Conservation (phyloP, 2,329 filamentous ascomycete genomes). For the Neofusicoccum cordaticola region DNA sequence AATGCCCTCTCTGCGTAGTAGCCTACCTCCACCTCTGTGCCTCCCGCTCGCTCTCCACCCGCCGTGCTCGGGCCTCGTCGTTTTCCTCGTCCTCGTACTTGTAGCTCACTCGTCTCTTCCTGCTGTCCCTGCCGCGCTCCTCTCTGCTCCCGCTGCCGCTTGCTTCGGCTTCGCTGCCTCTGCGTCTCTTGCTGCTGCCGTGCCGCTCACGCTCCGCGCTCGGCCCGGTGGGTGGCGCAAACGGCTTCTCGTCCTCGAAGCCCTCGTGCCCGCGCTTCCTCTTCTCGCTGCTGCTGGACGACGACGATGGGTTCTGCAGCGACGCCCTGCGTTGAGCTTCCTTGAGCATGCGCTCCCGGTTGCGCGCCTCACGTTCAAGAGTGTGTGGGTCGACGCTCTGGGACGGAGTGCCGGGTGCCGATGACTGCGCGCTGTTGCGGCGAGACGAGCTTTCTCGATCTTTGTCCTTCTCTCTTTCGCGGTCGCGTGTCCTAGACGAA, state of each 20-base stretch:
- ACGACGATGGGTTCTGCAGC: conserved; percentile 12
- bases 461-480: neutral
- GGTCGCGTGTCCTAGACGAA: conserved; percentile 4
- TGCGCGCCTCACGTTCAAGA: conserved; percentile 64
- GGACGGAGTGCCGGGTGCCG: conserved; percentile 16
- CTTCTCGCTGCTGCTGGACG: conserved; percentile 43
- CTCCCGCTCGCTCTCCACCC: conserved; percentile 61
- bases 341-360: conserved; percentile 64
- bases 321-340: conserved; percentile 59
- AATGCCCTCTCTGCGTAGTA: neutral
- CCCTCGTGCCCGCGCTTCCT: conserved; percentile 43
- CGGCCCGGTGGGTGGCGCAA: conserved; percentile 43
- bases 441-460: neutral
- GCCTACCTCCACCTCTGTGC: conserved; percentile 32
- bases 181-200: conserved; percentile 22
- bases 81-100: conserved; percentile 46
- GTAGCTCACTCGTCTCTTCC: conserved; percentile 25
- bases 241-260: conserved; percentile 29
- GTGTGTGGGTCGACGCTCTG: conserved; percentile 58
- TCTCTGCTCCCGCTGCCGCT: conserved; percentile 49
- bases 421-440: neutral
- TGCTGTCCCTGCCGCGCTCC: conserved; percentile 54
- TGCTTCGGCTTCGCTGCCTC: conserved; percentile 30
- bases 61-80: conserved; percentile 31
- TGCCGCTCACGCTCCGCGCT: conserved; percentile 43